phyloP scores from a whole-genome alignment of 2,329 filamentous ascomycete species.

The Didymella lethalis region DNA sequence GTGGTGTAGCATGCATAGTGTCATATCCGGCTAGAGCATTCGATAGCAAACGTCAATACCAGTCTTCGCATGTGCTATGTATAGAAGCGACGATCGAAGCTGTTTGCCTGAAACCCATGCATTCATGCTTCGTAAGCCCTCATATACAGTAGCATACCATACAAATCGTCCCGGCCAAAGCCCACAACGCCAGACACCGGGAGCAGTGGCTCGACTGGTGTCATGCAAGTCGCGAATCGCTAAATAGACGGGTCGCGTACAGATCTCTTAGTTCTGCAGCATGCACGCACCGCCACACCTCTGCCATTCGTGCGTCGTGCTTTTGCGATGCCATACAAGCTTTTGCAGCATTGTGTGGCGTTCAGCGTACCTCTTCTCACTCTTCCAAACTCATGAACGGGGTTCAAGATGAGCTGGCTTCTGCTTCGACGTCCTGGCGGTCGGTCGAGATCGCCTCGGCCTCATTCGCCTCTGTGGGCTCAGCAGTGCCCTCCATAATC shows the following conservation, averaged over 20 bases:
- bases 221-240: slow-evolving; percentile 22
- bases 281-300: slow-evolving; percentile 7
- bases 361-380: slow-evolving; percentile 16
- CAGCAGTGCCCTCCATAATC: slow-evolving; percentile 19
- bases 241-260: slow-evolving; percentile 14
- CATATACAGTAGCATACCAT: slow-evolving; percentile 9
- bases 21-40: background rate
- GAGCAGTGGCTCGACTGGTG: slow-evolving; percentile 22
- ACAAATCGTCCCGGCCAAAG: slow-evolving; percentile 5
- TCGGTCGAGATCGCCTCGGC: slow-evolving; percentile 12
- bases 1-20: background rate
- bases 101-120: background rate
- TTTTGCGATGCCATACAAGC: slow-evolving; percentile 29
- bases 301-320: background rate
- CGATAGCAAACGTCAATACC: background rate
- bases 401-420: slow-evolving; percentile 16
- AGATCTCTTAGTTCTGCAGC: background rate
- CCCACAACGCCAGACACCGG: slow-evolving; percentile 22
- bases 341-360: slow-evolving; percentile 45
- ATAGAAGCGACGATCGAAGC: background rate
- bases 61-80: background rate
- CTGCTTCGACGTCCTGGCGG: slow-evolving; percentile 9
- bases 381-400: background rate
- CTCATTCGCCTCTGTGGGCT: slow-evolving; percentile 17
- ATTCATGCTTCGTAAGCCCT: slow-evolving; percentile 4